Conservation (phyloP, 805 yeast species). For the Maudiozyma serrabonitensis region DNA sequence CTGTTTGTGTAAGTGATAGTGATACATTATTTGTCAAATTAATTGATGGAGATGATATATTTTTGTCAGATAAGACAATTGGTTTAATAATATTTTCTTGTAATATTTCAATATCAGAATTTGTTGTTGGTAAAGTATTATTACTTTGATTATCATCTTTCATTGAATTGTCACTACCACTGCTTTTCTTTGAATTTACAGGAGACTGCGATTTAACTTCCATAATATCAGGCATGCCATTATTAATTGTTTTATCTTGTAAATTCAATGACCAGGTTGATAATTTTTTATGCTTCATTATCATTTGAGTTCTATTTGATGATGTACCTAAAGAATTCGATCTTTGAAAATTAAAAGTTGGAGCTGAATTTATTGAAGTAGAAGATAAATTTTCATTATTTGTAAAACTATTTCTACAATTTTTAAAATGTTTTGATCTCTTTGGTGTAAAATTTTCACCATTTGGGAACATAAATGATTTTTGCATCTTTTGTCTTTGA, state of each 20-base stretch:
- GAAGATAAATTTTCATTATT: neutral
- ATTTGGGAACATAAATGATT: slow-evolving; percentile 24
- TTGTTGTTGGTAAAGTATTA: neutral
- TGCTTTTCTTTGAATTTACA: slow-evolving; percentile 1
- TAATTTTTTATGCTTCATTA: neutral
- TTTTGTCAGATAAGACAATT: neutral
- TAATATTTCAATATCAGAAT: neutral
- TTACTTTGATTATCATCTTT: neutral
- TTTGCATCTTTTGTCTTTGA: slow-evolving; percentile 24
- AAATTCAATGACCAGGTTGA: neutral
- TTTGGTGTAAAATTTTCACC: slow-evolving; percentile 29
- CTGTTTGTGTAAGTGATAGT: too few relatives aligned
- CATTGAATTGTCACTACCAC: slow-evolving; percentile 1
- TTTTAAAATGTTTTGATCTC: slow-evolving; percentile 1
- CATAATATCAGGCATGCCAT: neutral
- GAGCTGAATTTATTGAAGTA: neutral
- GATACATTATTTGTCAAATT: too few relatives aligned
- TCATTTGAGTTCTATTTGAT: too few relatives aligned
- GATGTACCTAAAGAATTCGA: neutral
- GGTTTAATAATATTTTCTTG: neutral
- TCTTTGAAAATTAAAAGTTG: neutral
- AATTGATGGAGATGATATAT: too few relatives aligned
- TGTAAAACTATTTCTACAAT: neutral
- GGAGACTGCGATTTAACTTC: neutral
- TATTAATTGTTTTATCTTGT: neutral